phyloP scores from a whole-genome alignment of 768 basidiomycete genomes.

The Daedalea quercina region DNA sequence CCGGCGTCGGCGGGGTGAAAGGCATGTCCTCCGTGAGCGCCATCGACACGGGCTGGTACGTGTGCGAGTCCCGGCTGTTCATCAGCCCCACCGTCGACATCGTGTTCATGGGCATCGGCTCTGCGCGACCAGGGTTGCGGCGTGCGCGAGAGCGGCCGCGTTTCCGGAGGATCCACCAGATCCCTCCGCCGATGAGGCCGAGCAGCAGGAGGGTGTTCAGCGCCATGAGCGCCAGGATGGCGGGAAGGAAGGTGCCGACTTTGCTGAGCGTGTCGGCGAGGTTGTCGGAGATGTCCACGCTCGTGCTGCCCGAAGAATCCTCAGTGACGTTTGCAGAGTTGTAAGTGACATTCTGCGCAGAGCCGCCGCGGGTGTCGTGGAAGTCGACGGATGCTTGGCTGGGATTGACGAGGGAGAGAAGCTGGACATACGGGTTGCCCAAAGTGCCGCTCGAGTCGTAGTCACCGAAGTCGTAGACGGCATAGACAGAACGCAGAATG shows the following conservation, averaged over 20 bases:
- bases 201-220: constrained; percentile 71
- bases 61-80: constrained; percentile 27
- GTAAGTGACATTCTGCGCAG: constrained; percentile 62
- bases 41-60: constrained; percentile 73
- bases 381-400: constrained; percentile 67
- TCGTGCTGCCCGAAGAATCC: constrained; percentile 31
- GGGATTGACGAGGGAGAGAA: constrained; percentile 65
- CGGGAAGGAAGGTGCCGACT: constrained; percentile 62
- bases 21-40: constrained; percentile 28
- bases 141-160: constrained; percentile 27
- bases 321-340: constrained; percentile 34
- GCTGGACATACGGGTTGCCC: constrained; percentile 74
- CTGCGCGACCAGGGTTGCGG: constrained; percentile 39
- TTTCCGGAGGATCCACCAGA: constrained; percentile 43
- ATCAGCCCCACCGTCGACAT: constrained; percentile 14
- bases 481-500: constrained; percentile 75
- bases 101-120: constrained; percentile 51
- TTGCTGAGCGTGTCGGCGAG: constrained; percentile 53
- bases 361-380: constrained; percentile 58
- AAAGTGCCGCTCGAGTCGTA: constrained; percentile 54
- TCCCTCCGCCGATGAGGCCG: constrained; percentile 45
- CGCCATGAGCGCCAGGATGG: constrained; percentile 68
- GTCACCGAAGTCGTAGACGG: constrained; percentile 82
- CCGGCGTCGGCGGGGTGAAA: constrained; percentile 28
- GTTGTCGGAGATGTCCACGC: constrained; percentile 51